A percentile compares a stretch with the other conserved stretches of the same genome.
Evolutionary conservation across 257 asterid species (phyloP).

Genomic region (Schizonepeta tenuifolia): DNA sequence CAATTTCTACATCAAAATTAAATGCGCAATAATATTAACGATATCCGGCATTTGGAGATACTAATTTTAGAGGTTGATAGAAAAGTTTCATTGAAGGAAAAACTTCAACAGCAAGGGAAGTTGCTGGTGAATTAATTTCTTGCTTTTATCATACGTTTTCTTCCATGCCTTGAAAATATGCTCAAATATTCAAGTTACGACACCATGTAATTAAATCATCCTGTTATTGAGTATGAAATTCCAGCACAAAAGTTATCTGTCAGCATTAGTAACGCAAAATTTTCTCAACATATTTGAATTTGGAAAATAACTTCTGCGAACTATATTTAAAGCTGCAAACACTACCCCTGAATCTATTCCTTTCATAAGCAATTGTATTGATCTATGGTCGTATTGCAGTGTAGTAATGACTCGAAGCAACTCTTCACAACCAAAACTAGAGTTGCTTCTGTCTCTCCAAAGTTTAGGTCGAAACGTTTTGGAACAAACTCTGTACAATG

Average conservation of each 20-base stretch:
- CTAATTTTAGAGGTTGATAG: slow-evolving; percentile 5
- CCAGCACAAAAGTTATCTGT: neutral
- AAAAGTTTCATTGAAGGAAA: slow-evolving; percentile 4
- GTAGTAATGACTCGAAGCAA: too few relatives aligned
- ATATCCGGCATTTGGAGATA: neutral
- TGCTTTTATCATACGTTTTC: slow-evolving; percentile 35
- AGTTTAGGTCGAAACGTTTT: neutral
- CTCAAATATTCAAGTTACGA: neutral
- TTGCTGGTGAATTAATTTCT: slow-evolving; percentile 41
- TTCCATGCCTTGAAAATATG: slow-evolving; percentile 17
- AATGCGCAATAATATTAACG: neutral
- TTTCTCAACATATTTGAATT: neutral
- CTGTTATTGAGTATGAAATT: slow-evolving; percentile 7
- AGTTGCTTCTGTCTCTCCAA: slow-evolving; percentile 14
- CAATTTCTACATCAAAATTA: neutral
- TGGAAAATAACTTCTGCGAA: too few relatives aligned
- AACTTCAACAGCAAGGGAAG: slow-evolving; percentile 42
- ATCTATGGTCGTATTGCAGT: too few relatives aligned
- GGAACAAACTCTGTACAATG: neutral
- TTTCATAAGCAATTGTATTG: neutral
- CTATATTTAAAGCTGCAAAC: too few relatives aligned
- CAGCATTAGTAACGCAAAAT: neutral
- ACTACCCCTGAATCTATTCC: too few relatives aligned
- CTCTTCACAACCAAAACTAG: slow-evolving; percentile 2
- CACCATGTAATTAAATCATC: slow-evolving; percentile 2